phyloP scores from a whole-genome alignment of 306 rosid species.

The Glycine latifolia region DNA sequence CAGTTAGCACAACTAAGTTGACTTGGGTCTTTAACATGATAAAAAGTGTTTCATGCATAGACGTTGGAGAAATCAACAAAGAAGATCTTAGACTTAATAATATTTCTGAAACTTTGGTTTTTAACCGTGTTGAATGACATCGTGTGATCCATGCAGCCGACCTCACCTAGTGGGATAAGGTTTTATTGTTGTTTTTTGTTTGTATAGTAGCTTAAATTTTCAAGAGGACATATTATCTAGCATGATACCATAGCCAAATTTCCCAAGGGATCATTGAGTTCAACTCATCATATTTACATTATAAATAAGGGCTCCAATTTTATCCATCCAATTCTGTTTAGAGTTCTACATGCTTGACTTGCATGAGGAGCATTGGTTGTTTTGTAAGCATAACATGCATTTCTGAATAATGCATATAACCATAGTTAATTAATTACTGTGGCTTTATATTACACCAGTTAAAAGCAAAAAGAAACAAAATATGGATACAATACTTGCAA shows the following conservation, averaged over 20 bases:
- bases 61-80: too few species aligned
- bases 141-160: too few species aligned
- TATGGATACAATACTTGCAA: slow-evolving; percentile 30
- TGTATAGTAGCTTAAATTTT: slow-evolving; percentile 33
- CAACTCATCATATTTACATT: slow-evolving; percentile 36
- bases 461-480: slow-evolving; percentile 31
- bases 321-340: slow-evolving; percentile 39
- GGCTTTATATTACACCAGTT: slow-evolving; percentile 25
- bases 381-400: slow-evolving; percentile 35
- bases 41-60: neutral
- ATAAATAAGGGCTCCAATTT: slow-evolving; percentile 18
- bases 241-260: slow-evolving; percentile 24
- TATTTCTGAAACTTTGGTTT: too few species aligned
- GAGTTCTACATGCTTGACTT: slow-evolving; percentile 36
- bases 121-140: too few species aligned
- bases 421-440: slow-evolving; percentile 12
- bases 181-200: too few species aligned
- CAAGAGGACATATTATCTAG: slow-evolving; percentile 24
- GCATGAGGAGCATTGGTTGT: slow-evolving; percentile 28
- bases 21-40: slow-evolving; percentile 27
- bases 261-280: slow-evolving; percentile 30
- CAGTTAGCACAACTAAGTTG: slow-evolving; percentile 32
- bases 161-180: too few species aligned
- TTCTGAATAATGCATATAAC: slow-evolving; percentile 30
- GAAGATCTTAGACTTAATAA: too few species aligned